Evolutionary conservation across 1,284 basidiomycete species (phyloP).

Genomic region (Sporisorium exsertum): DNA sequence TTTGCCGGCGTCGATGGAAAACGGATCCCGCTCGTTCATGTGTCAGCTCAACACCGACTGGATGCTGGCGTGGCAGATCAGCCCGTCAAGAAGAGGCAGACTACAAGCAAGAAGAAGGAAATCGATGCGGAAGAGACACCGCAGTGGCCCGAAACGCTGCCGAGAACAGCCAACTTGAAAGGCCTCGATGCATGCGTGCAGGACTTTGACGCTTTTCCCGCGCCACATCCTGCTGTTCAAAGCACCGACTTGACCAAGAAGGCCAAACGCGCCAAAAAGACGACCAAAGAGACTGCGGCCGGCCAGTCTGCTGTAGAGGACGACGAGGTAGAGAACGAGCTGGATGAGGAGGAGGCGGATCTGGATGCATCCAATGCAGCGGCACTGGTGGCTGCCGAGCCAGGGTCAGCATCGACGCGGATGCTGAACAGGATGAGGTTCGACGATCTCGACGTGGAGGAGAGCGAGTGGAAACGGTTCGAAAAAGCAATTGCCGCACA

Average conservation of each 20-base stretch:
- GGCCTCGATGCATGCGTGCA: slow-evolving; percentile 40
- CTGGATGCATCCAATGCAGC: neutral
- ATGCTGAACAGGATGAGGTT: slow-evolving; percentile 25
- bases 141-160: slow-evolving; percentile 35
- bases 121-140: slow-evolving; percentile 4
- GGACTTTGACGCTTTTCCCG: slow-evolving; percentile 32
- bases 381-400: neutral
- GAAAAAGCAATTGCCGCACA: slow-evolving; percentile 7
- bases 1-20: slow-evolving; percentile 61
- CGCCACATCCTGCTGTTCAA: neutral
- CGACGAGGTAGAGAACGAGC: slow-evolving; percentile 19
- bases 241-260: slow-evolving; percentile 39
- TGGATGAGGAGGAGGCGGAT: neutral
- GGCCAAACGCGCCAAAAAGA: slow-evolving; percentile 30
- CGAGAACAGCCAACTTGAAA: slow-evolving; percentile 33
- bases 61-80: slow-evolving; percentile 29
- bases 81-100: slow-evolving; percentile 26
- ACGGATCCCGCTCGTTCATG: slow-evolving; percentile 18
- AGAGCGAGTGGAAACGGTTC: slow-evolving; percentile 40
- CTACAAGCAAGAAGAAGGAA: slow-evolving; percentile 22
- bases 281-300: slow-evolving; percentile 8
- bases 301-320: slow-evolving; percentile 5
- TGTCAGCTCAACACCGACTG: slow-evolving; percentile 24
- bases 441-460: slow-evolving; percentile 35
- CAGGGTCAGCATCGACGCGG: neutral